A percentile compares a stretch with the other conserved stretches of the same genome.
Conservation (phyloP, 331 rosid species). For the Malus hybrid region DNA sequence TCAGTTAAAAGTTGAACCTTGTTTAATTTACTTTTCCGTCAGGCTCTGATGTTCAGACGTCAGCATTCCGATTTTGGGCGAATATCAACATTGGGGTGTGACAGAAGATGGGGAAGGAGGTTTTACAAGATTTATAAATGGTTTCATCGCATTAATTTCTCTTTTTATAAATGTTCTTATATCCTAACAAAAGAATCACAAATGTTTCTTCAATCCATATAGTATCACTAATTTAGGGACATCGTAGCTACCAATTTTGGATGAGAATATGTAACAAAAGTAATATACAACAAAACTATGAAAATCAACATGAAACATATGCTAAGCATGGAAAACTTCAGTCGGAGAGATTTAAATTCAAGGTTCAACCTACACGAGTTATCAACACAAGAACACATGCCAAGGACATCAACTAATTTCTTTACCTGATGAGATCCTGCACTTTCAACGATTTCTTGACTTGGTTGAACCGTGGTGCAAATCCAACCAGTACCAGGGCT, state of each 20-base stretch:
- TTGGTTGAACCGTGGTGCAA: conserved; percentile 24
- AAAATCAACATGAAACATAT: neutral
- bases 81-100: neutral
- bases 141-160: neutral
- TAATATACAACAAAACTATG: neutral
- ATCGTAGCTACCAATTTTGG: neutral
- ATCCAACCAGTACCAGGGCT: conserved; percentile 66
- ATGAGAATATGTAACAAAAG: neutral
- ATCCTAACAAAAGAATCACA: neutral
- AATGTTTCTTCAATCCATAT: neutral
- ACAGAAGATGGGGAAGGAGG: neutral
- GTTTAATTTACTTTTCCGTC: neutral
- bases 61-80: neutral
- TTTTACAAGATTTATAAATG: neutral
- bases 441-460: conserved; percentile 33
- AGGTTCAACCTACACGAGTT: neutral
- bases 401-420: conserved; percentile 4
- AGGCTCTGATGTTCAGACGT: neutral
- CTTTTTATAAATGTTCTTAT: neutral
- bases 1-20: neutral
- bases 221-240: neutral
- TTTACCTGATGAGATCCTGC: conserved; percentile 52
- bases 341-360: neutral
- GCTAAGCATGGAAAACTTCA: neutral
- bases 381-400: neutral